These are phyloP conservation scores for Xylariaceae sp. DNA, from an alignment of 2,329 filamentous ascomycete species.

Conservation along the genomic window DNA sequence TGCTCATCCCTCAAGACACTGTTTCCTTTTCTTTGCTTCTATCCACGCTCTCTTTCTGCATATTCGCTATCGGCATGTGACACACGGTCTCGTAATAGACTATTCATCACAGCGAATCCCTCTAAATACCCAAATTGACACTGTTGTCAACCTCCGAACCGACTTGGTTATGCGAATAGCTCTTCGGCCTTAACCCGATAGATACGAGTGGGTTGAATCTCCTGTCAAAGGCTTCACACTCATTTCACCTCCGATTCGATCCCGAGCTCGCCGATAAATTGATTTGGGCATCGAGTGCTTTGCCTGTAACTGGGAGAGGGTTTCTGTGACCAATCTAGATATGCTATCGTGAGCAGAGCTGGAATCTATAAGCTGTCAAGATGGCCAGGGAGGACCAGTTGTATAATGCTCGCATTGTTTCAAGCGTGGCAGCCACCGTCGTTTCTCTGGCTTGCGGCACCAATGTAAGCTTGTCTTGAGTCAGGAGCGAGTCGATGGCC, in stretches of 20 bases:
- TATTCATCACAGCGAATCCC: no score
- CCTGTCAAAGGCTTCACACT: neutral
- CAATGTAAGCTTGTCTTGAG: constrained; percentile 57
- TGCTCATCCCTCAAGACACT: no score
- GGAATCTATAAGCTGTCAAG: constrained; percentile 4
- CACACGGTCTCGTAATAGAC: no score
- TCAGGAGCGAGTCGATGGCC: neutral
- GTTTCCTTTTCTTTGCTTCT: neutral
- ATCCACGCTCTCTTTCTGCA: neutral
- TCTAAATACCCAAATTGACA: neutral
- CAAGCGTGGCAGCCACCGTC: constrained; percentile 77
- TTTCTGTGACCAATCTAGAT: neutral
- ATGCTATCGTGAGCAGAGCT: no score
- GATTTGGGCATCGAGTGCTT: no score
- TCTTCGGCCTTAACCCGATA: no score
- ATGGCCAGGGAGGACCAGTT: constrained; percentile 46
- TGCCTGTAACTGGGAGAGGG: neutral
- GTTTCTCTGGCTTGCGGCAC: constrained; percentile 89
- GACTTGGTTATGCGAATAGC: no score
- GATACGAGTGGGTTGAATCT: no score
- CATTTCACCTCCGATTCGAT: neutral
- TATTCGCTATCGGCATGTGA: no score
- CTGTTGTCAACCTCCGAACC: no score
- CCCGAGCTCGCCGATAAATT: neutral
- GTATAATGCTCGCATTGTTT: constrained; percentile 67